Evolutionary conservation across 768 basidiomycete genomes (phyloP).

Genomic region (Tylopilus subfusipes): DNA sequence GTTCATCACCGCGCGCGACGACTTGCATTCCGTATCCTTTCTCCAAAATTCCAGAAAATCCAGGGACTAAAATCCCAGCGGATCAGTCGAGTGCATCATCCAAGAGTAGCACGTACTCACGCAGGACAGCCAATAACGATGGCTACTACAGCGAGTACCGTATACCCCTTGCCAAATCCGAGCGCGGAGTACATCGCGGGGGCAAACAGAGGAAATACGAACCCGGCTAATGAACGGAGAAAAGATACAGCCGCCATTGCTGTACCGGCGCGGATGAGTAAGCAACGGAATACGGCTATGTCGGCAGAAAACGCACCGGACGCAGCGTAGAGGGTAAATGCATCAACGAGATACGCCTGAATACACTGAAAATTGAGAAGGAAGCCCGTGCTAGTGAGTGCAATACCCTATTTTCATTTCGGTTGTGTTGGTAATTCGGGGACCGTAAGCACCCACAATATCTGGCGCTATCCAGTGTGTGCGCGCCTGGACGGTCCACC

Average conservation of each 20-base stretch:
- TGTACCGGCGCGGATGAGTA: constrained; percentile 19
- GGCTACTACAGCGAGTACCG: constrained; percentile 56
- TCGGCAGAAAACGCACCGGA: constrained; percentile 43
- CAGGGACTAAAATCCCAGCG: constrained; percentile 37
- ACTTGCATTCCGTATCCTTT: constrained; percentile 48
- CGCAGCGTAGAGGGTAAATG: constrained; percentile 63
- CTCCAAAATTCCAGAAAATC: too few relatives aligned
- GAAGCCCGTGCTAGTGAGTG: too few relatives aligned
- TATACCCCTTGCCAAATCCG: constrained; percentile 68
- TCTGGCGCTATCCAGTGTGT: constrained; percentile 71
- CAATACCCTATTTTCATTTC: constrained; percentile 45
- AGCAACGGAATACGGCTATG: background rate
- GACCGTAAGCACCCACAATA: constrained; percentile 19
- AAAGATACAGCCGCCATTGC: constrained; percentile 63
- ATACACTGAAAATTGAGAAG: too few relatives aligned
- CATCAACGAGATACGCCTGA: too few relatives aligned
- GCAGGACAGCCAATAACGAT: constrained; percentile 61
- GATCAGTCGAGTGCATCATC: constrained; percentile 25
- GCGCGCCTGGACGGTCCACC: constrained; percentile 60
- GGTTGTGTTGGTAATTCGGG: background rate
- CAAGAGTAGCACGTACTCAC: constrained; percentile 10
- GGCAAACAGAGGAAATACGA: constrained; percentile 76
- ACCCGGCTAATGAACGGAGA: constrained; percentile 64
- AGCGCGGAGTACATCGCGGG: constrained; percentile 63
- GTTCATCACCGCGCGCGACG: constrained; percentile 39